Percentiles rank a stretch among this genome's conserved stretches.
Conservation (phyloP, 106 monocot genomes). For the Phalaenopsis aphrodite region DNA sequence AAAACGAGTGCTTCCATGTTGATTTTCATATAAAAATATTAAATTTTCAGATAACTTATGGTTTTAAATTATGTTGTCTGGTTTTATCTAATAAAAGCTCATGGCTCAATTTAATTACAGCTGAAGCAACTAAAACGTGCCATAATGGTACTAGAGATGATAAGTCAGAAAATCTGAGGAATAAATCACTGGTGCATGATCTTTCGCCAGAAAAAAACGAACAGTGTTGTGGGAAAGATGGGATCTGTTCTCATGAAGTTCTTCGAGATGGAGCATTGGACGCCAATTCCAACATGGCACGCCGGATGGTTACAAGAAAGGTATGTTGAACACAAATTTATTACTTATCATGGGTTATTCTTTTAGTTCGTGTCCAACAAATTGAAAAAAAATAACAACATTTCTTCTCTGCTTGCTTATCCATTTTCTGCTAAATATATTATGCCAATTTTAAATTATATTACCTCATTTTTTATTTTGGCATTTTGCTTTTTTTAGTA, state of each 20-base stretch:
- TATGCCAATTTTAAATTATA: not conserved
- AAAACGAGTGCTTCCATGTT: not conserved
- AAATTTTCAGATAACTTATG: not conserved
- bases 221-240: conserved; percentile 61
- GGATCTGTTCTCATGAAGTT: conserved; percentile 88
- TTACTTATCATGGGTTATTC: not conserved
- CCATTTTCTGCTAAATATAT: not conserved
- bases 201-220: conserved; percentile 26
- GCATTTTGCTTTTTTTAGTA: not conserved
- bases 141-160: conserved; percentile 15
- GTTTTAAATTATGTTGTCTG: not conserved
- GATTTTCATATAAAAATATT: conserved; percentile 1
- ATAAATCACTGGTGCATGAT: conserved; percentile 20
- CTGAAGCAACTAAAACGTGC: conserved; percentile 15
- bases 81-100: not conserved
- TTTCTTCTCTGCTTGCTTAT: not conserved
- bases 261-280: conserved; percentile 50
- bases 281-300: conserved; percentile 12
- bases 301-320: conserved; percentile 48
- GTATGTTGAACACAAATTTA: conserved; percentile 15
- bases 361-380: not conserved
- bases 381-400: not conserved
- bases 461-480: not conserved
- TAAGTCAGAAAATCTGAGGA: conserved; percentile 13
- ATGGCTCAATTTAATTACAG: conserved; percentile 14